Percentiles rank a stretch among this genome's conserved stretches.
Conservation (phyloP, 129 eudicot species). For the Ambrosia trifida region DNA sequence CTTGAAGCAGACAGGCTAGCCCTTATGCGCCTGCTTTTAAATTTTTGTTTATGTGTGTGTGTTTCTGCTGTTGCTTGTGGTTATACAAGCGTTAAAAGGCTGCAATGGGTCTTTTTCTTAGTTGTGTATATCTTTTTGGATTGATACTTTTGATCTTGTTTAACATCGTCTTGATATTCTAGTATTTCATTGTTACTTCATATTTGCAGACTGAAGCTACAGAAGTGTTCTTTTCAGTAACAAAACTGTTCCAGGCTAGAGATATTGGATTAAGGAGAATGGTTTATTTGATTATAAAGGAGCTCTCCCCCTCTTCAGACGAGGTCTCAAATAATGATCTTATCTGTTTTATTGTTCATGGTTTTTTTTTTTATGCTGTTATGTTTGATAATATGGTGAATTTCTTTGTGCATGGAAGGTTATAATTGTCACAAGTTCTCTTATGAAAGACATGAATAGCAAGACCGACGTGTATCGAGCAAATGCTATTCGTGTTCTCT, state of each 20-base stretch:
- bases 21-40: neutral
- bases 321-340: constrained; percentile 50
- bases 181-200: constrained; percentile 18
- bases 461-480: constrained; percentile 93
- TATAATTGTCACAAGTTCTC: constrained; percentile 86
- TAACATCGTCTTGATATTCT: constrained; percentile 10
- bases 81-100: neutral
- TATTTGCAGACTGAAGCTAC: constrained; percentile 76
- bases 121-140: neutral
- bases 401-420: constrained; percentile 48
- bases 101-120: neutral
- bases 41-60: neutral
- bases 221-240: constrained; percentile 77
- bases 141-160: constrained; percentile 1
- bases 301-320: constrained; percentile 83
- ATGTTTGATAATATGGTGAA: constrained; percentile 14
- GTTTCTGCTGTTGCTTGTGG: neutral
- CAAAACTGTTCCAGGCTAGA: constrained; percentile 79
- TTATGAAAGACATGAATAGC: constrained; percentile 99
- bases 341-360: neutral
- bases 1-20: neutral
- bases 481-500: constrained; percentile 90
- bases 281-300: constrained; percentile 87
- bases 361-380: constrained; percentile 8
- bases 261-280: constrained; percentile 83